Evolutionary conservation across 495 filamentous ascomycete genomes (phyloP).

Genomic region (Extremus antarcticus): DNA sequence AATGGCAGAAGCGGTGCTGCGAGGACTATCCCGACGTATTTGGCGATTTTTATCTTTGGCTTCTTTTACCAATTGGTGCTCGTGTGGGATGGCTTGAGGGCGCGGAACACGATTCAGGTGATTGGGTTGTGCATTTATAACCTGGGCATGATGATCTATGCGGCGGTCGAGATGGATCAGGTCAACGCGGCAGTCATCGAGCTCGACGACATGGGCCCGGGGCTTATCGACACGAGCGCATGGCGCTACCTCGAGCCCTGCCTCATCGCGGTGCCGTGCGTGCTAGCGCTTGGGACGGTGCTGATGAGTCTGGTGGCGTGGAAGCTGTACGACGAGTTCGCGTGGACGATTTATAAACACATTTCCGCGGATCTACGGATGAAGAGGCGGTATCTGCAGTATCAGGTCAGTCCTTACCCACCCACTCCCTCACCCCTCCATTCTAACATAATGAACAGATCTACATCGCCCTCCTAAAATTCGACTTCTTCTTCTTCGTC

Average conservation of each 20-base stretch:
- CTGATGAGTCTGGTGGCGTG: conserved; percentile 68
- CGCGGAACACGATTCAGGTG: conserved; percentile 98
- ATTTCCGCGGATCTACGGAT: conserved; percentile 94
- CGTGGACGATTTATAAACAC: conserved; percentile 98
- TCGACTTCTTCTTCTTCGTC: conserved; percentile 99
- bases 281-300: conserved; percentile 66
- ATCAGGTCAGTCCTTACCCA: conserved; percentile 56
- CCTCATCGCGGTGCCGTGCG: conserved; percentile 71
- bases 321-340: conserved; percentile 96
- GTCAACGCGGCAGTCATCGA: conserved; percentile 57
- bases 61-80: conserved; percentile 84
- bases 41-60: conserved; percentile 94
- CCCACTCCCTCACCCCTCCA: neutral
- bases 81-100: conserved; percentile 81
- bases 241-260: conserved; percentile 62
- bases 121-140: conserved; percentile 93
- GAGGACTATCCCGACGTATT: conserved; percentile 75
- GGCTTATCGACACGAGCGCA: conserved; percentile 28
- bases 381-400: conserved; percentile 91
- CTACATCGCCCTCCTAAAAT: conserved; percentile 94
- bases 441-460: conserved; percentile 45
- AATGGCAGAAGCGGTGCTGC: conserved; percentile 31
- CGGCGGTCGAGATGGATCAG: conserved; percentile 82
- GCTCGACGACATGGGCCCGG: conserved; percentile 28
- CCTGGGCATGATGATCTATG: conserved; percentile 79